Conservation (phyloP, 2,329 filamentous ascomycete species). For the Laburnicola sp. region DNA sequence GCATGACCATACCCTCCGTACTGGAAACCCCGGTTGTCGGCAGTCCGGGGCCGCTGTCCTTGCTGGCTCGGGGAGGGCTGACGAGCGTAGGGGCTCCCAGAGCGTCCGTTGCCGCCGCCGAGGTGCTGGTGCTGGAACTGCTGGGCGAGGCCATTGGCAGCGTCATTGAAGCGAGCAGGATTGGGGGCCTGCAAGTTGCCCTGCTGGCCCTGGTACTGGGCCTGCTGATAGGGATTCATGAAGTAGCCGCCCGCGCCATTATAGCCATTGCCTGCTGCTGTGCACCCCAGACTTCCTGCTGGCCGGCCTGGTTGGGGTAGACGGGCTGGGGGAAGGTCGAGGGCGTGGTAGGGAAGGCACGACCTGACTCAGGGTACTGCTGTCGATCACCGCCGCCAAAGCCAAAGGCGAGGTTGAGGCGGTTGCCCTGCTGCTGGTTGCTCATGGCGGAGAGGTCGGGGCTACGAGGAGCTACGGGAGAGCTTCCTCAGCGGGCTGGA, state of each 20-base stretch:
- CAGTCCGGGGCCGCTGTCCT: conserved; percentile 74
- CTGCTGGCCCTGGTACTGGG: conserved; percentile 55
- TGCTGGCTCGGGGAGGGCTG: conserved; percentile 66
- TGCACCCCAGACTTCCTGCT: conserved; percentile 63
- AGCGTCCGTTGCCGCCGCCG: conserved; percentile 68
- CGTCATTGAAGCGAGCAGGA: conserved; percentile 68
- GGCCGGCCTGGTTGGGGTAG: conserved; percentile 62
- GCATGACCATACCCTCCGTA: conserved; percentile 70
- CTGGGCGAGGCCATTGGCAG: conserved; percentile 87
- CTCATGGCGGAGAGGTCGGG: conserved; percentile 33
- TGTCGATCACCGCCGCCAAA: conserved; percentile 46
- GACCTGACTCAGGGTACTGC: conserved; percentile 50
- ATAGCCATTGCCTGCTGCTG: conserved; percentile 52
- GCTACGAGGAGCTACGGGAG: conserved; percentile 5
- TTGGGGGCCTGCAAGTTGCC: conserved; percentile 55
- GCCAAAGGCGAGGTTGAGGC: conserved; percentile 58
- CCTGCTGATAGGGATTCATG: conserved; percentile 53
- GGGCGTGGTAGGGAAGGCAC: conserved; percentile 69
- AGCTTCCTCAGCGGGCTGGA: conserved; percentile 11
- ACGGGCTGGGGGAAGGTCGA: conserved; percentile 96
- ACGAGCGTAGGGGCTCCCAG: conserved; percentile 67
- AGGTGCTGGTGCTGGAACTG: conserved; percentile 98
- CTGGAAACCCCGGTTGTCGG: conserved; percentile 66
- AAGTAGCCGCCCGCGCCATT: conserved; percentile 51
- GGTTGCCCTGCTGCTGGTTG: conserved; percentile 48